Percentiles rank a stretch among this genome's conserved stretches.
phyloP scores from a whole-genome alignment of 2,329 filamentous ascomycete species.

The Cucurbitaria berberidis region DNA sequence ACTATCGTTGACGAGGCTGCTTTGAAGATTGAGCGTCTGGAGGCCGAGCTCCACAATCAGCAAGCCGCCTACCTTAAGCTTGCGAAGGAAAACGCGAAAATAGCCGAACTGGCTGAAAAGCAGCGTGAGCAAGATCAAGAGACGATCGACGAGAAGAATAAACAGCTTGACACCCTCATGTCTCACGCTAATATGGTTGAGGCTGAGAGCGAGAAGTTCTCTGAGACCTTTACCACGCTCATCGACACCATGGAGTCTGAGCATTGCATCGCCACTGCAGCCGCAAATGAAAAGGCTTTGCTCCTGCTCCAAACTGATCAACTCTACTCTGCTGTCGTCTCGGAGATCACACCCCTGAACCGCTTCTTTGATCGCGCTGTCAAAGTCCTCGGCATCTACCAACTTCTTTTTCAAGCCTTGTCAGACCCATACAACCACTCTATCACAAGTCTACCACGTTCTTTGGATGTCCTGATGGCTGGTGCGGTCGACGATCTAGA shows the following conservation, averaged over 20 bases:
- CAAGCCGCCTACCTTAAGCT: constrained; percentile 14
- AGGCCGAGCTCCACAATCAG: constrained; percentile 11
- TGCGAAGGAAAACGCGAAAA: constrained; percentile 13
- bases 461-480: constrained; percentile 7
- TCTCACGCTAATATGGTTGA: constrained; percentile 7
- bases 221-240: constrained; percentile 8
- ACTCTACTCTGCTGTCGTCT: constrained; percentile 11
- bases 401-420: constrained; percentile 9
- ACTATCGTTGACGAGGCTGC: neutral
- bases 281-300: constrained; percentile 3
- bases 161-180: constrained; percentile 1
- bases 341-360: constrained; percentile 18
- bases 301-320: constrained; percentile 1
- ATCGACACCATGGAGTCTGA: constrained; percentile 15
- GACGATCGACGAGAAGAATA: constrained; percentile 6
- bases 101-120: constrained; percentile 6
- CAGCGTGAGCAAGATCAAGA: constrained; percentile 8
- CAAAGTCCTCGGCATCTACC: constrained; percentile 14
- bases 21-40: constrained; percentile 15
- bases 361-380: constrained; percentile 9
- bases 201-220: constrained; percentile 14
- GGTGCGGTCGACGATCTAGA: constrained; percentile 11
- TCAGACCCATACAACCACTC: neutral
- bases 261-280: constrained; percentile 1
- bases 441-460: constrained; percentile 4